A percentile compares a stretch with the other conserved stretches of the same genome.
These are phyloP conservation scores for Paramecium sexaurelia DNA, from an alignment of 73 alveolate genomes.

Conservation along the genomic window DNA sequence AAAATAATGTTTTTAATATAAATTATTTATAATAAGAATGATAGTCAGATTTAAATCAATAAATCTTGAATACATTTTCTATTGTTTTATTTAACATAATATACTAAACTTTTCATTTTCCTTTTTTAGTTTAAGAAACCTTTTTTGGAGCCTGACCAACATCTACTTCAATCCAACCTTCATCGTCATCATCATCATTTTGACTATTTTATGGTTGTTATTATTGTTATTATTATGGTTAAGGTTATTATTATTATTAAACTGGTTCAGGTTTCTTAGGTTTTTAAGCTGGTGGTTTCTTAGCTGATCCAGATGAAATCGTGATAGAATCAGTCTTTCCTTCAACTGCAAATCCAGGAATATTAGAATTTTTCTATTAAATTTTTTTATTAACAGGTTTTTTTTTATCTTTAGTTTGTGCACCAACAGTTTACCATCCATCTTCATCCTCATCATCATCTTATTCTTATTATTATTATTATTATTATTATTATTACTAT, in stretches of 20 bases:
- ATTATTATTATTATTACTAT: neutral
- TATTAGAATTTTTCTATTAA: neutral
- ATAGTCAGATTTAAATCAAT: neutral
- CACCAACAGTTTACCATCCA: constrained; percentile 39
- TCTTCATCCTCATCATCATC: neutral
- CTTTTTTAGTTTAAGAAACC: neutral
- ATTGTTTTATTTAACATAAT: neutral
- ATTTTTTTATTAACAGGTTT: neutral
- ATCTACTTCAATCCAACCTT: constrained; percentile 46
- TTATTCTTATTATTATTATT: neutral
- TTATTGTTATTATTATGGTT: neutral
- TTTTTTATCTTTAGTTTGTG: neutral
- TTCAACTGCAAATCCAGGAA: constrained; percentile 25
- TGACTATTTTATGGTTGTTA: neutral
- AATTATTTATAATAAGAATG: neutral
- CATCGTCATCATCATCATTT: constrained; percentile 30
- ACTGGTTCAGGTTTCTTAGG: neutral
- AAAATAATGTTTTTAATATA: too few species aligned
- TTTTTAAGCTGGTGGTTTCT: neutral
- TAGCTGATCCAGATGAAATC: neutral
- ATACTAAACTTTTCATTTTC: constrained; percentile 15
- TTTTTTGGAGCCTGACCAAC: neutral
- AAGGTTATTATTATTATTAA: neutral
- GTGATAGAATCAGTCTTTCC: neutral
- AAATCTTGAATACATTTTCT: neutral